These are phyloP conservation scores for Solanum tacnaense DNA, from an alignment of 257 asterid species.

Conservation along the genomic window DNA sequence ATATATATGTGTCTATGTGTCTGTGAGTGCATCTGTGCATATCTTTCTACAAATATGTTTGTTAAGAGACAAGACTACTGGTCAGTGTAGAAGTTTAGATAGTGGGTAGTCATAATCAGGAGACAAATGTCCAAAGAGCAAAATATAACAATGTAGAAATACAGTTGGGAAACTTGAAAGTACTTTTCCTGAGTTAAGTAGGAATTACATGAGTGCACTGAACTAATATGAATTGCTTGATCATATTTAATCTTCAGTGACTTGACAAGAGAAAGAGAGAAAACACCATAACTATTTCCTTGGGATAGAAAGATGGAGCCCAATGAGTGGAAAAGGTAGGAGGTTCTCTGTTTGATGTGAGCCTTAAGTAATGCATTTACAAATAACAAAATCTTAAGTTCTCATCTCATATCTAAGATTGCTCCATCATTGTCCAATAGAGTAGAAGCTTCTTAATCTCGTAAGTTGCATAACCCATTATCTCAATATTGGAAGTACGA, in stretches of 20 bases:
- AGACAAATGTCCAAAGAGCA: not conserved
- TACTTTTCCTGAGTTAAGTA: not conserved
- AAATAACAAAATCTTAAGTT: not conserved
- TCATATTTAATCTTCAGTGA: not conserved
- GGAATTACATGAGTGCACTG: not conserved
- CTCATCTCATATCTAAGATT: not conserved
- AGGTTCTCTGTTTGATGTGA: not conserved
- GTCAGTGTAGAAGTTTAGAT: not conserved
- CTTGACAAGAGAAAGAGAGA: not conserved
- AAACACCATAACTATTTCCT: not conserved
- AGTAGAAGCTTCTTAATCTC: not conserved
- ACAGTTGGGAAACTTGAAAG: not conserved
- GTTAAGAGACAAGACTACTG: not conserved
- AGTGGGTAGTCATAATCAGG: not conserved
- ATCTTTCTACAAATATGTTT: not conserved
- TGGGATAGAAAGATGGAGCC: not conserved
- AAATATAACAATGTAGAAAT: not conserved
- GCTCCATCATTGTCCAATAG: not conserved
- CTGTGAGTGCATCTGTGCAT: not conserved
- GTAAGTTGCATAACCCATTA: not conserved
- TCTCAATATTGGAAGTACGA: not conserved
- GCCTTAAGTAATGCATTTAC: not conserved
- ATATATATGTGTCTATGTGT: not conserved
- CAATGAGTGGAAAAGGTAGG: not conserved
- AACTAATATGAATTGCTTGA: not conserved